phyloP scores from a whole-genome alignment of 2,329 filamentous ascomycete genomes.

The Fonsecaea pedrosoi region DNA sequence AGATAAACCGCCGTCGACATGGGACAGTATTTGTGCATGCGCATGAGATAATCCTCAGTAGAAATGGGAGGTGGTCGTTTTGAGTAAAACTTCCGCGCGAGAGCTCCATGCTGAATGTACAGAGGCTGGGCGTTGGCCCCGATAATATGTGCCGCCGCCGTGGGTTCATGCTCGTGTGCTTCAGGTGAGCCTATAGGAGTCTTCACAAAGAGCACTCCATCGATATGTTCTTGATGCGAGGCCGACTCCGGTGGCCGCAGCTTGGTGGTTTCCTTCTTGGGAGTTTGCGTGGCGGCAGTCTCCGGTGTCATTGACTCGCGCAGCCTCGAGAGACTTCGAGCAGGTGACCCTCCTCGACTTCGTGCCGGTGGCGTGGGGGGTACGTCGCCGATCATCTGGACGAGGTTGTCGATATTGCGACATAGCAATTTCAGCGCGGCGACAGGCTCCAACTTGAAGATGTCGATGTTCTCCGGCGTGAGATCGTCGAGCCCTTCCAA shows the following conservation, averaged over 20 bases:
- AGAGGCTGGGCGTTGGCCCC: constrained; percentile 74
- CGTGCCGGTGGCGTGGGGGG: constrained; percentile 72
- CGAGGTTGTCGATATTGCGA: constrained; percentile 65
- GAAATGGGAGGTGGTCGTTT: constrained; percentile 84
- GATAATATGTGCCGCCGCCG: constrained; percentile 51
- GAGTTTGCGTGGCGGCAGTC: constrained; percentile 23
- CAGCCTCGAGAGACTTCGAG: constrained; percentile 23
- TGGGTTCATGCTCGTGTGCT: constrained; percentile 57
- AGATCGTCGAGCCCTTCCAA: constrained; percentile 45
- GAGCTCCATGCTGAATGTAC: constrained; percentile 79
- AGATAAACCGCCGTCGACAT: constrained; percentile 95
- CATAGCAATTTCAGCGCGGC: constrained; percentile 82
- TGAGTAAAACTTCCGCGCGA: constrained; percentile 91
- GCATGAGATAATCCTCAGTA: constrained; percentile 81
- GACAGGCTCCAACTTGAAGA: constrained; percentile 74
- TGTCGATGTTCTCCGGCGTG: constrained; percentile 59
- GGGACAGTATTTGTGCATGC: constrained; percentile 88
- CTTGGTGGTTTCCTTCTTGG: constrained; percentile 39
- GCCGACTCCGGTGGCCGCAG: constrained; percentile 46
- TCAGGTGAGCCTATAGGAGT: constrained; percentile 57
- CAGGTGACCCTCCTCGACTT: constrained; percentile 35
- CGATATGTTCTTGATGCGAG: constrained; percentile 51
- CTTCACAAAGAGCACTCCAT: constrained; percentile 45
- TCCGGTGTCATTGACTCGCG: constrained; percentile 27
- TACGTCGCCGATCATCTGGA: constrained; percentile 64